Base-by-base conservation (phyloP, 805 yeast species). In the Sugiyamaella mastotermitis region DNA sequence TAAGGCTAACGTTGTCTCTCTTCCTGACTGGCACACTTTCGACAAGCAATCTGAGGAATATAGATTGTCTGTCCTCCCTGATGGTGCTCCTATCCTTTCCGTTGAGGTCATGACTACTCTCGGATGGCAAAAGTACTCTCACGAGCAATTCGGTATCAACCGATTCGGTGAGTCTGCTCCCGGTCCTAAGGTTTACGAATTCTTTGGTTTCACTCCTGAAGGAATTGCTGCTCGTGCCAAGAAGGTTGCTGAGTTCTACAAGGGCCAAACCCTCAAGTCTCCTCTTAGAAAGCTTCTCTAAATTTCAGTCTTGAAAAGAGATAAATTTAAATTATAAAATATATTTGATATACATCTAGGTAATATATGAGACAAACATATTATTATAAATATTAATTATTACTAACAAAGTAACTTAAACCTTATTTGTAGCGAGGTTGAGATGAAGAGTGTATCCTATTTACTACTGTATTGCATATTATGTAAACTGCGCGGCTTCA, bases 161-260 rank as follows among this genome's bases (percentile, higher is more conserved):
- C 78, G 85, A 71, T 92, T 92, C 62, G 98, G 98, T 76, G 92
- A 88, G 46, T 87, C 97, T 45, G 98, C 95, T 63, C 83, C 84
- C 64, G 92, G 81, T 60, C 65, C 68, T 42, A 85, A 83, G 48
- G 74, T 90, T 46, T 92, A 79, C 80, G 76, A 84, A 66, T 69
- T 58, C 71, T 84, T 90, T 55, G 95, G 76, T 51, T 92, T 92
- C 74, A 87, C 94, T 40, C 81, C 90, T 47, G 96, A 85, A 63
- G 96, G 95, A 51, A 72, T 92, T 64, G 90, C 94, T 56, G 70
- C 76, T 56, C 85, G 88, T 68, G 97, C 87, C 50, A 66, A 69
- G 51, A 78, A 80, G 71, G 80, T 88, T 47, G 68, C 83, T 56
- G 74, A 76, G 48, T 86, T 77, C 75, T 92, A 81, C 80, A 73